Evolutionary conservation across 2,329 filamentous ascomycete genomes (phyloP), one percentile per base, ranked within the genome.

Genomic region (Scytalidium lignicola): DNA sequence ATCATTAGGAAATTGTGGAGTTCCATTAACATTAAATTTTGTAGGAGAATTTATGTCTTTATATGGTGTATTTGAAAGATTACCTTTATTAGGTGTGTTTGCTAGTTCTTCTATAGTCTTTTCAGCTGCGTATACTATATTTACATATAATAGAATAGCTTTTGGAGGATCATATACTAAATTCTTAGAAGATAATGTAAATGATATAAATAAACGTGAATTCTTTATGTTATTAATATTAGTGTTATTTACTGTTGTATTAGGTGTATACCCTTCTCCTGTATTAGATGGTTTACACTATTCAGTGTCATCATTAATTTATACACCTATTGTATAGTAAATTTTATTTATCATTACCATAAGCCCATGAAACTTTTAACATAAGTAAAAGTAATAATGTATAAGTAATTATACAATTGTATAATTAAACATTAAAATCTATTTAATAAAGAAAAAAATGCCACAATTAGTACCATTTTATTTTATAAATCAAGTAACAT

Each of bases 271-370:
- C 48, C 62, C 62, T 58, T 55, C 55, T 49, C 55, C 60, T 58
- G 61, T 66, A 48, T 55, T 65, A 61, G 60, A 67, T 60, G 60
- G 62, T 57, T 60, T 65, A 64, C 59, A 65, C 56, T 66, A 61
- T 53, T 58, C 56, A 47, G 58, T 62, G 49, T 63, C 57, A 53
- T 56, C 52, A 57, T 58, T 64, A 59, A 62, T 62, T 52, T 60
- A 57, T 48, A 51, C 57, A 60, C 48, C 54, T 58, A 52, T 60
- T 53, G 43, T 59, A 54, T 58, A 58, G 49, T 55, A 43, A 44
- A 59, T 46, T 47, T 56, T 53, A 55, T 53, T 49, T 44, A 42
- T 51, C 49, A 53, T 51, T 55, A 55, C 56, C 59, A 49, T 56
- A 47, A 23, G 51, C 44, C 50, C 48, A 51, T 55, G 43, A 55